These are phyloP conservation scores for Saksenaea vasiformis DNA, from an alignment of 371 early-diverging fungal species.

Conservation along the genomic window DNA sequence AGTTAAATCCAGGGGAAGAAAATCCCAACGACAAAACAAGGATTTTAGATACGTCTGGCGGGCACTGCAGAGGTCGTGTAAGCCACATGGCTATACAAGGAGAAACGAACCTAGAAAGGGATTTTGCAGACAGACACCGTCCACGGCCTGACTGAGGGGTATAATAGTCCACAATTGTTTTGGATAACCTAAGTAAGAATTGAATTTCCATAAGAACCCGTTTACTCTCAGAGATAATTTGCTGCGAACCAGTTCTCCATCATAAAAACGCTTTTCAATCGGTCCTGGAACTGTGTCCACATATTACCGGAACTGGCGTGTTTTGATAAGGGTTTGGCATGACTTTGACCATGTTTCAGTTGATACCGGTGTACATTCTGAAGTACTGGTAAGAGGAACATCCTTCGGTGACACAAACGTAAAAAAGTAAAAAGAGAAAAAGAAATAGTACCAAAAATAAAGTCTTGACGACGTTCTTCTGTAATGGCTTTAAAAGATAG, in stretches of 20 bases:
- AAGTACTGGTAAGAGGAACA: neutral
- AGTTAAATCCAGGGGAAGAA: conserved; percentile 61
- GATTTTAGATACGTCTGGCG: conserved; percentile 41
- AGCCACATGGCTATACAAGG: conserved; percentile 1
- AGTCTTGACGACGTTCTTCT: conserved; percentile 48
- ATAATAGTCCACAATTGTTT: conserved; percentile 37
- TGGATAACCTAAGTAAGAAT: conserved; percentile 25
- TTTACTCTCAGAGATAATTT: no score
- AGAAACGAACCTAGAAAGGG: conserved; percentile 16
- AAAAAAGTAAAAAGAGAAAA: neutral
- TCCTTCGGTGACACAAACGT: neutral
- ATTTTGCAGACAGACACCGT: conserved; percentile 8
- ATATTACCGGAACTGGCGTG: conserved; percentile 17
- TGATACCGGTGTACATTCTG: neutral
- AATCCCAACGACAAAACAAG: conserved; percentile 63
- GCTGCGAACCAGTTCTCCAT: conserved; percentile 31
- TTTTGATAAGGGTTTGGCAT: conserved; percentile 1
- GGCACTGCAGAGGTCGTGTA: conserved; percentile 21
- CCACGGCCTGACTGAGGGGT: conserved; percentile 21
- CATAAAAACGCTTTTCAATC: conserved; percentile 38
- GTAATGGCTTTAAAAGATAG: conserved; percentile 45
- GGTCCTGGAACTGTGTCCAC: conserved; percentile 37
- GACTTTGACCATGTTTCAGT: neutral
- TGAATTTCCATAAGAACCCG: neutral
- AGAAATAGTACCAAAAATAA: conserved; percentile 54